Evolutionary conservation across 177 flowering plant genomes (phyloP).

Genomic region (Vitis hybrid): DNA sequence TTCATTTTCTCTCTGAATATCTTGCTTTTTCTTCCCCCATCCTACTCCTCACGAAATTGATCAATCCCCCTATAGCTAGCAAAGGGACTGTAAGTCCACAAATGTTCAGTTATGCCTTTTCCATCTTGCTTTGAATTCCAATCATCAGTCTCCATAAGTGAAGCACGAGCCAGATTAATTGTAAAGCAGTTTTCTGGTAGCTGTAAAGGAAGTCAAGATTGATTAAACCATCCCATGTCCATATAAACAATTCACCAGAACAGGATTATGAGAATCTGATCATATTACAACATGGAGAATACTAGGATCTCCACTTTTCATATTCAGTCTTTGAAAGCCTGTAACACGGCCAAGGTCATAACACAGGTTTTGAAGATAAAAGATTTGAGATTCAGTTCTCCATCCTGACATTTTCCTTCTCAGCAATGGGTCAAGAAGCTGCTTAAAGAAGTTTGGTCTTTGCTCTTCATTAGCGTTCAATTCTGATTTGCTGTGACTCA

Average conservation of each 20-base stretch:
- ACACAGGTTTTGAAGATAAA: slow-evolving; percentile 78
- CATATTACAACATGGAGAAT: slow-evolving; percentile 89
- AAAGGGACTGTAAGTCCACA: slow-evolving; percentile 87
- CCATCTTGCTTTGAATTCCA: slow-evolving; percentile 51
- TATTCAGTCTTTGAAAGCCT: slow-evolving; percentile 60
- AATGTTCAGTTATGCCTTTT: slow-evolving; percentile 55
- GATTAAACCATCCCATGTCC: slow-evolving; percentile 81
- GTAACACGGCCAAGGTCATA: slow-evolving; percentile 83
- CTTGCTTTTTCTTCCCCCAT: no score
- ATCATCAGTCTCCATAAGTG: slow-evolving; percentile 96
- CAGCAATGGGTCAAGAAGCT: slow-evolving; percentile 81
- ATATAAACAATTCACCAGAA: slow-evolving; percentile 78
- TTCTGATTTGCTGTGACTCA: slow-evolving; percentile 48
- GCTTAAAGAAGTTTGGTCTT: slow-evolving; percentile 74
- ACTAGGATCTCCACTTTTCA: slow-evolving; percentile 69
- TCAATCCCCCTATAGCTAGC: slow-evolving; percentile 89
- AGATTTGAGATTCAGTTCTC: slow-evolving; percentile 89
- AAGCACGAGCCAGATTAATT: slow-evolving; percentile 65
- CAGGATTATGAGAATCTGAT: slow-evolving; percentile 86
- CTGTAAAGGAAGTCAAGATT: slow-evolving; percentile 90
- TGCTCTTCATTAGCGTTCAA: slow-evolving; percentile 53
- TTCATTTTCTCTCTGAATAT: slow-evolving; percentile 10
- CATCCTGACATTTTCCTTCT: slow-evolving; percentile 79
- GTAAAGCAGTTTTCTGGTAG: slow-evolving; percentile 90
- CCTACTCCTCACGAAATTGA: slow-evolving; percentile 59